phyloP scores from a whole-genome alignment of 805 yeast genomes.

The Candida nonsorbophila region DNA sequence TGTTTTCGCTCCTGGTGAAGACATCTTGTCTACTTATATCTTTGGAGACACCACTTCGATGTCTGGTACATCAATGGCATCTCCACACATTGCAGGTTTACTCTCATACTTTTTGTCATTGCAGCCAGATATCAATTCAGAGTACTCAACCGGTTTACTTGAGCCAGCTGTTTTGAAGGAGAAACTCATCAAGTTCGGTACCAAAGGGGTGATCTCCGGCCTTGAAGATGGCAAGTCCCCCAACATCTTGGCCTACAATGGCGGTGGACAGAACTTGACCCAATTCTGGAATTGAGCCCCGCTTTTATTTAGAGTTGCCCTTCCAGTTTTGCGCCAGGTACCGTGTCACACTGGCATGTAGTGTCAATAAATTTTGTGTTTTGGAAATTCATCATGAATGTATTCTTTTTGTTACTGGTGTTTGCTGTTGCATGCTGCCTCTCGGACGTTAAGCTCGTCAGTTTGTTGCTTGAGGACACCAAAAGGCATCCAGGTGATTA shows the following conservation, averaged over 20 bases:
- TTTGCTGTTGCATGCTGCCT: no score
- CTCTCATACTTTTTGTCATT: constrained; percentile 52
- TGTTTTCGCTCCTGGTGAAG: constrained; percentile 52
- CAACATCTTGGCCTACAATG: constrained; percentile 56
- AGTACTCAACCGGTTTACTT: constrained; percentile 38
- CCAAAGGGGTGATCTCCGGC: constrained; percentile 41
- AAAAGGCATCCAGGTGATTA: constrained; percentile 23
- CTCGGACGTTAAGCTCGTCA: no score
- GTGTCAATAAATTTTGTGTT: no score
- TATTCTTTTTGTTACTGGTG: no score
- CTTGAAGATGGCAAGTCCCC: constrained; percentile 48
- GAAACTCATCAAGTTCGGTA: constrained; percentile 47
- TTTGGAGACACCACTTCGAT: constrained; percentile 51
- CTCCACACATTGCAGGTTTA: constrained; percentile 56
- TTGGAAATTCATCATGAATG: no score
- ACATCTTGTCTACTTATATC: constrained; percentile 51
- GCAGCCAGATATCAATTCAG: constrained; percentile 48
- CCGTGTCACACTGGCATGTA: no score
- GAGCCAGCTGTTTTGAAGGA: constrained; percentile 52
- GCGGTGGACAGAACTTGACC: constrained; percentile 51
- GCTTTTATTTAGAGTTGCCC: no score
- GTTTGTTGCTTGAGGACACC: no score
- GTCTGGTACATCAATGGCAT: constrained; percentile 63
- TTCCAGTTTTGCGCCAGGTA: no score
- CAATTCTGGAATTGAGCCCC: constrained; percentile 49